phyloP scores from a whole-genome alignment of 129 eudicot species.

The Artemisia argyi region DNA sequence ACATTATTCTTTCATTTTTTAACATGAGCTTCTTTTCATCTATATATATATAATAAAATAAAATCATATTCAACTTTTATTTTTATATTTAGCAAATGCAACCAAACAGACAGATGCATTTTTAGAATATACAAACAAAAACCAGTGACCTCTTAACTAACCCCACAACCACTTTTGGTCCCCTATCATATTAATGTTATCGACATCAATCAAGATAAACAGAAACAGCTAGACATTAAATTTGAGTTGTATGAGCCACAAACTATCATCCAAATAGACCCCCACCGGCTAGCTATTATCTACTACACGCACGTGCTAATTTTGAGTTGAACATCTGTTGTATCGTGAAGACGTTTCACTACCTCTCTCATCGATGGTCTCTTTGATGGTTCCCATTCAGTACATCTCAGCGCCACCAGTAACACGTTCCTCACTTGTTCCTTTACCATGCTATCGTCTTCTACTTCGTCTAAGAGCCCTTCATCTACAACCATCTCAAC shows the following conservation, averaged over 20 bases:
- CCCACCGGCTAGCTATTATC: too few species aligned
- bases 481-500: constrained; percentile 54
- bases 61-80: too few species aligned
- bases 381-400: constrained; percentile 57
- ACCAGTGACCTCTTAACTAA: neutral
- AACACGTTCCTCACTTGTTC: constrained; percentile 62
- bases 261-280: neutral
- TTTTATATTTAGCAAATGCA: neutral
- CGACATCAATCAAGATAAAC: too few species aligned
- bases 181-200: neutral
- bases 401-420: constrained; percentile 69
- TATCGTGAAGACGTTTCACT: constrained; percentile 53
- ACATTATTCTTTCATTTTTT: too few species aligned
- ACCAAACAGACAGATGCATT: constrained; percentile 14
- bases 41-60: too few species aligned
- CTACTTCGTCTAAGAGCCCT: constrained; percentile 53
- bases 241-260: neutral
- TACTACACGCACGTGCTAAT: neutral
- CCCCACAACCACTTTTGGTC: neutral
- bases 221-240: too few species aligned
- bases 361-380: constrained; percentile 87
- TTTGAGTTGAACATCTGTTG: neutral
- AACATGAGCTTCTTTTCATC: too few species aligned
- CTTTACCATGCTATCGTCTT: constrained; percentile 4
- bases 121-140: neutral